A percentile compares a stretch with the other conserved stretches of the same genome.
These are phyloP conservation scores for Gloeophyllum trabeum DNA, from an alignment of 768 basidiomycete genomes.

Conservation along the genomic window DNA sequence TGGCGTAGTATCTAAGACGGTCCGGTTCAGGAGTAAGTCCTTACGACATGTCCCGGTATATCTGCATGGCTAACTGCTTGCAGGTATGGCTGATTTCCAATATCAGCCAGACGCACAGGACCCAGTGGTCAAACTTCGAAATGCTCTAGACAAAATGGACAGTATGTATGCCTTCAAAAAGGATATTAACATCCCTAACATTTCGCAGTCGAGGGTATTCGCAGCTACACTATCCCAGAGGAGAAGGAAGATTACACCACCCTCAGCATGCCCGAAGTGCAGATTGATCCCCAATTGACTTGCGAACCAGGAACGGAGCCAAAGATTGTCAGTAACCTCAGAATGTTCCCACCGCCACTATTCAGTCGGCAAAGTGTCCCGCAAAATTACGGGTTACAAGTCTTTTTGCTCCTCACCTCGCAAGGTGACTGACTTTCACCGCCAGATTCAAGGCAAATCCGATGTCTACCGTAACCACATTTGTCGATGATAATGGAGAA, in stretches of 20 bases:
- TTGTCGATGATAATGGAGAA: conserved; percentile 69
- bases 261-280: conserved; percentile 20
- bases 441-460: conserved; percentile 68
- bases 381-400: conserved; percentile 65
- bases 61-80: neutral
- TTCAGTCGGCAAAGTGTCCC: conserved; percentile 78
- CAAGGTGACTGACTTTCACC: neutral
- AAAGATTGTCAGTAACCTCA: conserved; percentile 41
- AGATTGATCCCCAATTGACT: conserved; percentile 39
- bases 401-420: neutral
- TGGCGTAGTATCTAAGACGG: conserved; percentile 73
- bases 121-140: conserved; percentile 54
- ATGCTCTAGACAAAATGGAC: conserved; percentile 72
- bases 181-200: conserved; percentile 1
- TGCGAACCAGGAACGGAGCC: conserved; percentile 2
- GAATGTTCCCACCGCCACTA: conserved; percentile 79
- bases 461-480: conserved; percentile 54
- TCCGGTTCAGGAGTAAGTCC: conserved; percentile 75
- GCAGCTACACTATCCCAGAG: conserved; percentile 54
- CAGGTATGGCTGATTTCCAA: conserved; percentile 93
- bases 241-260: conserved; percentile 56
- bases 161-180: conserved; percentile 39
- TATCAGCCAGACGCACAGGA: conserved; percentile 69
- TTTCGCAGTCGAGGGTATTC: conserved; percentile 57
- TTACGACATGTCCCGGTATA: no score